These are phyloP conservation scores for Atractiella rhizophila DNA, from an alignment of 768 basidiomycete genomes.

Conservation along the genomic window DNA sequence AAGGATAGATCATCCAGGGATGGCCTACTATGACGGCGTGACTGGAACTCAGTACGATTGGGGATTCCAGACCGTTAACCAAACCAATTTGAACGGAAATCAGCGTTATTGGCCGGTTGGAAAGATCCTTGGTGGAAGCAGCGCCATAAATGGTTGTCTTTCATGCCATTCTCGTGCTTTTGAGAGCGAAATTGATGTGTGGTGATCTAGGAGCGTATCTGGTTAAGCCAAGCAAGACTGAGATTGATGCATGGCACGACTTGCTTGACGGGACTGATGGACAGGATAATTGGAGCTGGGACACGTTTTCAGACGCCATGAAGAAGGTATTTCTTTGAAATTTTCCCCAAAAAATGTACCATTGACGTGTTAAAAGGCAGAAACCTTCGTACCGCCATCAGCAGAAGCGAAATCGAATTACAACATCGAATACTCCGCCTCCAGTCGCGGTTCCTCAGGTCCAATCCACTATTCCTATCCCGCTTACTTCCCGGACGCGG, in stretches of 20 bases:
- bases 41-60: conserved; percentile 15
- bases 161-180: no score
- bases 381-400: conserved; percentile 23
- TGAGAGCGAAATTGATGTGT: no score
- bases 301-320: no score
- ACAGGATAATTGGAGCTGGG: conserved; percentile 14
- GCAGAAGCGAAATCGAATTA: conserved; percentile 13
- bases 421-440: conserved; percentile 19
- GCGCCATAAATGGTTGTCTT: conserved; percentile 17
- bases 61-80: conserved; percentile 13
- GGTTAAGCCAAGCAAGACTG: conserved; percentile 9
- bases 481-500: conserved; percentile 11
- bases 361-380: no score
- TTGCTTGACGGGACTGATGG: conserved; percentile 8
- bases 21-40: conserved; percentile 5
- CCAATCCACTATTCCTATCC: conserved; percentile 15
- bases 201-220: no score
- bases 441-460: no score
- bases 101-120: conserved; percentile 17
- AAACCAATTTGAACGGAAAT: conserved; percentile 8
- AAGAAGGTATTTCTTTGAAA: no score
- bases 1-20: neutral
- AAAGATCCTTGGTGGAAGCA: conserved; percentile 17
- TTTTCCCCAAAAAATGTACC: no score
- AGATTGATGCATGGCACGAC: conserved; percentile 17